phyloP scores from a whole-genome alignment of 371 early-diverging fungal species.

The Polyrhizophydium stewartii region DNA sequence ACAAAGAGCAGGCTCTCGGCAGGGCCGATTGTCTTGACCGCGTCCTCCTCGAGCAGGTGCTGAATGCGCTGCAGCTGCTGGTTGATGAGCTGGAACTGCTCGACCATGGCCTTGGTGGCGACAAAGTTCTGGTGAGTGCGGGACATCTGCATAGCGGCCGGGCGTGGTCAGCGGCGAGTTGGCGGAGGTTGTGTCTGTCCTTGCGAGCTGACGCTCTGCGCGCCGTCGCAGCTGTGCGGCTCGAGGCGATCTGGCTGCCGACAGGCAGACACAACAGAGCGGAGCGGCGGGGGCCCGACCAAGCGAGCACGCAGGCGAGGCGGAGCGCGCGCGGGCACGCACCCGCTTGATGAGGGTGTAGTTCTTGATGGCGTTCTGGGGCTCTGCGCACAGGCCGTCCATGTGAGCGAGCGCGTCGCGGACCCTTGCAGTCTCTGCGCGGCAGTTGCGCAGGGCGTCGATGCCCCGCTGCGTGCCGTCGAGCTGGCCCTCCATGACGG shows the following conservation, averaged over 20 bases:
- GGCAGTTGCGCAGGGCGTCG: constrained; percentile 65
- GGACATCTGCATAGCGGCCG: constrained; percentile 60
- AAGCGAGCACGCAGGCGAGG: no score
- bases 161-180: no score
- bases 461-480: constrained; percentile 88
- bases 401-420: constrained; percentile 72
- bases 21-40: constrained; percentile 43
- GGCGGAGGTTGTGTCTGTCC: no score
- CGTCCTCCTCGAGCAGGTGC: constrained; percentile 67
- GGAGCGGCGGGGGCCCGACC: no score
- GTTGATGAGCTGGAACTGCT: constrained; percentile 80
- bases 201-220: no score
- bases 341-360: constrained; percentile 85
- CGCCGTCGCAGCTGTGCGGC: no score
- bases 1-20: constrained; percentile 74
- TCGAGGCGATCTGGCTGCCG: no score
- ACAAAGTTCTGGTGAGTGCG: constrained; percentile 89
- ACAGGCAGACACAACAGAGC: no score
- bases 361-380: constrained; percentile 78
- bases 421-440: constrained; percentile 62
- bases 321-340: no score
- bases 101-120: constrained; percentile 76
- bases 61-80: constrained; percentile 68
- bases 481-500: constrained; percentile 86
- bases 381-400: constrained; percentile 76